Conservation (phyloP, 2,329 filamentous ascomycete genomes). For the Sporothrix variecibatus region DNA sequence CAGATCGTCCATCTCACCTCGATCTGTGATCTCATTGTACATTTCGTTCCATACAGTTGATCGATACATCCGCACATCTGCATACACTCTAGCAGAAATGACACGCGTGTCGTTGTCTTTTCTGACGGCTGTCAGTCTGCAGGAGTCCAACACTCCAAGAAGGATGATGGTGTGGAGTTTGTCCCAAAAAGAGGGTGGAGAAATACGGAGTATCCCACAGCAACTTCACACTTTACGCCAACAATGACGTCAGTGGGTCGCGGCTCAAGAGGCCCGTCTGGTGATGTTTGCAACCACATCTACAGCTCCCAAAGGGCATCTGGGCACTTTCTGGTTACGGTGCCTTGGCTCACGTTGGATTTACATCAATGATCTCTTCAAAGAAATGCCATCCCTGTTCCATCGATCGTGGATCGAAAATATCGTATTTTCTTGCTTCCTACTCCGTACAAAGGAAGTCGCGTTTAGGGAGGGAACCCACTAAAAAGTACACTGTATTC, state of each 20-base stretch:
- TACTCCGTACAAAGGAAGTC: too few species aligned
- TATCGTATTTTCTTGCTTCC: not conserved
- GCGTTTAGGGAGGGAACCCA: not conserved
- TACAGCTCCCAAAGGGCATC: not conserved
- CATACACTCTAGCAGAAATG: not conserved
- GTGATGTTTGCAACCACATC: constrained; percentile 2
- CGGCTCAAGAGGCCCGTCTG: not conserved
- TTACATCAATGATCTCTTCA: not conserved
- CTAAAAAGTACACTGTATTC: not conserved
- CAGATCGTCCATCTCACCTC: not conserved
- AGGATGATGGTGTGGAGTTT: not conserved
- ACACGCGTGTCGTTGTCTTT: not conserved
- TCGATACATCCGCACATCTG: not conserved
- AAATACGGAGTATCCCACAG: not conserved
- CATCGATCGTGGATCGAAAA: not conserved
- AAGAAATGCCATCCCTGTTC: not conserved
- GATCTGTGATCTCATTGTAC: not conserved
- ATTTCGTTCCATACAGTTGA: not conserved
- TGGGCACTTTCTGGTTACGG: not conserved
- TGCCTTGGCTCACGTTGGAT: not conserved
- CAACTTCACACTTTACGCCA: not conserved
- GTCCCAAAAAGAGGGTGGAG: not conserved
- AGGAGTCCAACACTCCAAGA: too few species aligned
- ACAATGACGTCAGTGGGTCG: constrained; percentile 11
- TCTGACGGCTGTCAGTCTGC: not conserved